phyloP scores from a whole-genome alignment of 2,329 filamentous ascomycete genomes.

The Chaetomium strumarium region DNA sequence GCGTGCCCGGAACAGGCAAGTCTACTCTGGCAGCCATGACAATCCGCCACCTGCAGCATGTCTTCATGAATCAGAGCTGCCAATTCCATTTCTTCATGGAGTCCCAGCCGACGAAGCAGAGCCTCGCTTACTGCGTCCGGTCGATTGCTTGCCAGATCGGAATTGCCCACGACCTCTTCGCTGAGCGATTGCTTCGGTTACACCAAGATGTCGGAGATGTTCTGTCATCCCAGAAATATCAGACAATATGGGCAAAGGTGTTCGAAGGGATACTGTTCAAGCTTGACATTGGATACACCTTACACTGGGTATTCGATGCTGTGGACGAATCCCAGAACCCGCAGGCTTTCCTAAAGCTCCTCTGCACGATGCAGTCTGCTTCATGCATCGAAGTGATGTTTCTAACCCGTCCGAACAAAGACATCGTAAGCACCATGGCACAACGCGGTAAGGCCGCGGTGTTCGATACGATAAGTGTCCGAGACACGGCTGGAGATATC shows the following conservation, averaged over 20 bases:
- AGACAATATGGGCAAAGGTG: background rate
- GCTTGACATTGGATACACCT: background rate
- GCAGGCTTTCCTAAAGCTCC: background rate
- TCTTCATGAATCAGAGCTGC: constrained; percentile 1
- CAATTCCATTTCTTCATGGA: constrained; percentile 6
- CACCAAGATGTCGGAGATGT: constrained; percentile 3
- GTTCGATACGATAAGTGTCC: background rate
- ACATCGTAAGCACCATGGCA: background rate
- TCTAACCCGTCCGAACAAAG: constrained; percentile 1
- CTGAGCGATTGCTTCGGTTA: background rate
- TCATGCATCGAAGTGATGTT: constrained; percentile 3
- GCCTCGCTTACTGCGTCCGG: background rate
- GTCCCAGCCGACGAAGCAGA: background rate
- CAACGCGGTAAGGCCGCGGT: background rate
- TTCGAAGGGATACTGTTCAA: constrained; percentile 7
- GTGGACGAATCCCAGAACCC: constrained; percentile 5
- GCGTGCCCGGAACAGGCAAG: constrained; percentile 7
- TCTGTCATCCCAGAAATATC: background rate
- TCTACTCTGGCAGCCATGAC: constrained; percentile 6
- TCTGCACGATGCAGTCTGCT: background rate
- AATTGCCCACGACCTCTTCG: background rate
- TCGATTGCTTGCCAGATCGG: constrained; percentile 3
- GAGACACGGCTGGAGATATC: constrained; percentile 2
- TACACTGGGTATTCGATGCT: constrained; percentile 8
- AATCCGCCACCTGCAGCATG: constrained; percentile 4